Conservation (phyloP, 352 stramenopile species). For the Globisporangium irregulare region DNA sequence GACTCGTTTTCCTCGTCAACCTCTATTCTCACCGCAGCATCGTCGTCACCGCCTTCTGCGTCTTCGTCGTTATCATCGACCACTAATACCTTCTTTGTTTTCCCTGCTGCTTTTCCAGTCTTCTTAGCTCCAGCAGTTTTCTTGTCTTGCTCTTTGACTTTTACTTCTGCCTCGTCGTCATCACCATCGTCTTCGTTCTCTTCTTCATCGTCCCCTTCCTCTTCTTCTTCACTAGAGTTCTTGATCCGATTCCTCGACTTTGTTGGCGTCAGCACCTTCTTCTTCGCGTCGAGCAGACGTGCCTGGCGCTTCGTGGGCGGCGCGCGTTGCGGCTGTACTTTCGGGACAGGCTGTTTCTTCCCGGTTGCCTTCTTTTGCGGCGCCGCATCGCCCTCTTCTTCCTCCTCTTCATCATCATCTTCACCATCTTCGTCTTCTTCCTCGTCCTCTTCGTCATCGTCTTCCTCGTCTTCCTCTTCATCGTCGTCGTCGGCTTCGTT, state of each 20-base stretch:
- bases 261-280: constrained; percentile 9
- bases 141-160: constrained; percentile 7
- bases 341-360: constrained; percentile 23
- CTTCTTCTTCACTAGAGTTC: constrained; percentile 14
- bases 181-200: constrained; percentile 13
- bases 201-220: constrained; percentile 21
- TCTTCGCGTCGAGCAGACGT: constrained; percentile 18
- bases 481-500: constrained; percentile 40
- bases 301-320: constrained; percentile 23
- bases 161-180: constrained; percentile 4
- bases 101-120: neutral
- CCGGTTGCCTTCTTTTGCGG: constrained; percentile 31
- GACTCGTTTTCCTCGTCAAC: constrained; percentile 13
- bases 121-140: constrained; percentile 6
- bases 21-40: constrained; percentile 16
- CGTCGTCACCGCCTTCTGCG: neutral
- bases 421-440: constrained; percentile 24
- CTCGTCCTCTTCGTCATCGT: constrained; percentile 22
- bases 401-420: constrained; percentile 23
- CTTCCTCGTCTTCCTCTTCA: constrained; percentile 23
- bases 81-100: constrained; percentile 14
- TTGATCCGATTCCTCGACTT: constrained; percentile 21
- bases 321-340: constrained; percentile 20
- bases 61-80: constrained; percentile 18
- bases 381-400: constrained; percentile 21